phyloP scores from a whole-genome alignment of 768 basidiomycete species.

The Tephrocybe sp. region DNA sequence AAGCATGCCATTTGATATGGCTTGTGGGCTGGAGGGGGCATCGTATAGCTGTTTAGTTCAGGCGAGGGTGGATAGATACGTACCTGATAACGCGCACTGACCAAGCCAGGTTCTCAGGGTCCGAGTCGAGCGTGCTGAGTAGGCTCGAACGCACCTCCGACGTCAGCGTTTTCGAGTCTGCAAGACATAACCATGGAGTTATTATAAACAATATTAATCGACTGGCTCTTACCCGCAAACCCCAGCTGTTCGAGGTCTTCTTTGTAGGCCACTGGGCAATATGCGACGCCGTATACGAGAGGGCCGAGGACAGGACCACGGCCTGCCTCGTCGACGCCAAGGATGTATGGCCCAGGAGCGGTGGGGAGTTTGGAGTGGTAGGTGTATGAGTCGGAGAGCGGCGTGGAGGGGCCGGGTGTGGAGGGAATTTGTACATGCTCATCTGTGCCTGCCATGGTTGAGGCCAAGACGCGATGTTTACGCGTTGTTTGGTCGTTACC shows the following conservation, averaged over 20 bases:
- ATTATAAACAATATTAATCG: not conserved
- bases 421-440: slow-evolving; percentile 46
- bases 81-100: slow-evolving; percentile 78
- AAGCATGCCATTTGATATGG: slow-evolving; percentile 91
- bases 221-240: slow-evolving; percentile 73
- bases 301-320: slow-evolving; percentile 95
- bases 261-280: slow-evolving; percentile 80
- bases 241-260: slow-evolving; percentile 76
- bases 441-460: slow-evolving; percentile 3
- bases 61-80: not conserved
- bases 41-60: not conserved
- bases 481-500: slow-evolving; percentile 23
- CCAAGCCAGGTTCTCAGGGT: slow-evolving; percentile 76
- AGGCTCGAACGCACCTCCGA: slow-evolving; percentile 65
- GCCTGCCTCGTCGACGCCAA: slow-evolving; percentile 99
- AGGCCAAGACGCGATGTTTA: slow-evolving; percentile 17
- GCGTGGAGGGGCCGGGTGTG: slow-evolving; percentile 52
- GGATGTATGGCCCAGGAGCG: slow-evolving; percentile 77
- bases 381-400: slow-evolving; percentile 71
- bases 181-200: not conserved
- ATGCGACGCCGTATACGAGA: slow-evolving; percentile 94
- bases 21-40: slow-evolving; percentile 65
- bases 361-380: slow-evolving; percentile 76
- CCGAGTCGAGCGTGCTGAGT: slow-evolving; percentile 65
- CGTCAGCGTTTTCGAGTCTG: slow-evolving; percentile 92